A percentile compares a stretch with the other conserved stretches of the same genome.
Conservation (phyloP, 73 alveolate genomes). For the Tetrahymena elliotti region DNA sequence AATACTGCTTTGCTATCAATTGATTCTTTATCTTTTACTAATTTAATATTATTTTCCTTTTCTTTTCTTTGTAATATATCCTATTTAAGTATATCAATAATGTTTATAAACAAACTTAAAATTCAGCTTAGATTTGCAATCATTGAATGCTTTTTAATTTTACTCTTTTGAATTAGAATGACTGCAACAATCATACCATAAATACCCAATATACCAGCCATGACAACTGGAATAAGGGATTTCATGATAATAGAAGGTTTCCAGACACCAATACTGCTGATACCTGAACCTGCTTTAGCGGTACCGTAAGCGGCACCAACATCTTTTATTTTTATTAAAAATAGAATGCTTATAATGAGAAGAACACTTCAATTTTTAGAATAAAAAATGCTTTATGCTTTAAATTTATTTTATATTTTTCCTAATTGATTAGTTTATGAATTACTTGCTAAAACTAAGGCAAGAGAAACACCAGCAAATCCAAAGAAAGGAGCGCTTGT, state of each 20-base stretch:
- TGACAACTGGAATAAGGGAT: slow-evolving; percentile 66
- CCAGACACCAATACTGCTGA: slow-evolving; percentile 80
- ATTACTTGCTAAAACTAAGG: slow-evolving; percentile 77
- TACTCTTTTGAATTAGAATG: slow-evolving; percentile 48
- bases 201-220: slow-evolving; percentile 81
- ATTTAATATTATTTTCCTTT: background rate
- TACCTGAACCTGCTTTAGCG: slow-evolving; percentile 90
- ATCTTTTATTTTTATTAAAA: slow-evolving; percentile 31
- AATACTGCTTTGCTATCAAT: background rate
- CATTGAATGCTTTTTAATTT: background rate
- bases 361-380: background rate
- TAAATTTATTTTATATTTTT: background rate
- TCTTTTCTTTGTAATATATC: background rate
- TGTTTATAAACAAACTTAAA: background rate
- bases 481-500: slow-evolving; percentile 79
- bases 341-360: background rate
- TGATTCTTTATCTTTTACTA: background rate
- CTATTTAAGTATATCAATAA: background rate
- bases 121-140: background rate
- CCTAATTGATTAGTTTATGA: background rate
- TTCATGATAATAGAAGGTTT: slow-evolving; percentile 71
- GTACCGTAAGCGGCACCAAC: slow-evolving; percentile 95
- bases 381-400: background rate
- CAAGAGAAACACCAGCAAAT: slow-evolving; percentile 92
- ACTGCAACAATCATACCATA: slow-evolving; percentile 75